Evolutionary conservation across 768 basidiomycete species (phyloP), one percentile per base, ranked within the genome.

Genomic region (Mycena vitilis): DNA sequence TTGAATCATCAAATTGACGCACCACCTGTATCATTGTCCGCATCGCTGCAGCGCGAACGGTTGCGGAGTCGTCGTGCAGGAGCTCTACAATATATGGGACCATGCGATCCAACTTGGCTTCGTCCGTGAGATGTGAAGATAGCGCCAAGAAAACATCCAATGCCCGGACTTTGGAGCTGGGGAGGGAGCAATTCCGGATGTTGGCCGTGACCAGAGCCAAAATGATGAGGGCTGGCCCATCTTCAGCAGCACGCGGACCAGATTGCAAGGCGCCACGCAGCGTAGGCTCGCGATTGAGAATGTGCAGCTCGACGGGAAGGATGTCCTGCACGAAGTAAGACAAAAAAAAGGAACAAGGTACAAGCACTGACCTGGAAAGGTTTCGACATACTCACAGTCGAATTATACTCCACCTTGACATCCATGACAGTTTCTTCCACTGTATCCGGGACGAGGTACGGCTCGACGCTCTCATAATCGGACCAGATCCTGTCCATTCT

Each of bases 21-120:
- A 96, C 95, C 56, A 93, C 88, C 83, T 96, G 94, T 75, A 95
- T 87, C 65, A 97, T 79, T 0, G 91, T 92, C 66, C 93, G 84
- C 60, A 96, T 72, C 2, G 94, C 91, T 0, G 91, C 90, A 0
- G 89, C 86, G n/a, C 97, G 88, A 2, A 99, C 96, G 10, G 88
- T 79, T 0, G 95, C 89, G 1, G 88, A 86, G 22, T 96, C 96
- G 73, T 99, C 96, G 67, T 92, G 90, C 22, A 98, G 78, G 6
- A 98, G 83, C 45, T 96, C 94, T 2, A 98, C 91, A 34, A 96
- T 87, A 72, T 96, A 98, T 0, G 98, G 98, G 3, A 97, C 85
- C 82, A 98, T 89, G 2, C 96, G 88, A 76, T 99, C 98, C 59
- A 98, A 81, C 76, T 96, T 96, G 4, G 96, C 95, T 78, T 98